These are phyloP conservation scores for Saxophila tyrrhenica DNA, from an alignment of 495 filamentous ascomycete genomes.

Conservation along the genomic window DNA sequence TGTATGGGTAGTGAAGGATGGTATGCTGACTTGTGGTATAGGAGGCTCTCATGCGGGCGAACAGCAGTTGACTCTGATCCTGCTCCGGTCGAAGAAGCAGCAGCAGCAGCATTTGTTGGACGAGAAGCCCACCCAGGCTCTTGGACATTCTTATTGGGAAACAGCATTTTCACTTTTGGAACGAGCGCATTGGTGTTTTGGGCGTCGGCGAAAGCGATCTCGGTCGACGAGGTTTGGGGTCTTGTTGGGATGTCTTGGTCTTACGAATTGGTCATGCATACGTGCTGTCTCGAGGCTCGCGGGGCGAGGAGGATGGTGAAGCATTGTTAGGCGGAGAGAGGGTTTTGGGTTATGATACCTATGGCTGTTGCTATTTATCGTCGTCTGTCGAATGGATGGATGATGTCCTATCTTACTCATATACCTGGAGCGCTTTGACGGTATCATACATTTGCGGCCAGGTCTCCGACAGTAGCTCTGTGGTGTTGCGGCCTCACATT, in stretches of 20 bases:
- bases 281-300: neutral
- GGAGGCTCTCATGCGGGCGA: constrained; percentile 1
- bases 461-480: too few relatives aligned
- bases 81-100: too few relatives aligned
- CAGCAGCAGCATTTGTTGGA: too few relatives aligned
- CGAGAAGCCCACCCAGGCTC: neutral
- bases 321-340: neutral
- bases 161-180: neutral
- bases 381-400: too few relatives aligned
- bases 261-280: too few relatives aligned
- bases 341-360: neutral
- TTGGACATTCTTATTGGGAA: neutral
- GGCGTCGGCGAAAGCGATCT: neutral
- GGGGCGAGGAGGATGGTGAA: neutral
- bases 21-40: neutral
- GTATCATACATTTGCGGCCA: too few relatives aligned
- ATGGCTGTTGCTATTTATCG: too few relatives aligned
- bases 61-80: neutral
- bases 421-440: too few relatives aligned
- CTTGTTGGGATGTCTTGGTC: too few relatives aligned
- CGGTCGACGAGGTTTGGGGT: too few relatives aligned
- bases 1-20: neutral
- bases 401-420: too few relatives aligned
- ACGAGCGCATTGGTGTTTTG: neutral
- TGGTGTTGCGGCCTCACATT: too few relatives aligned